Evolutionary conservation across 139 green algal species (phyloP).

Genomic region (Microglena sp.): DNA sequence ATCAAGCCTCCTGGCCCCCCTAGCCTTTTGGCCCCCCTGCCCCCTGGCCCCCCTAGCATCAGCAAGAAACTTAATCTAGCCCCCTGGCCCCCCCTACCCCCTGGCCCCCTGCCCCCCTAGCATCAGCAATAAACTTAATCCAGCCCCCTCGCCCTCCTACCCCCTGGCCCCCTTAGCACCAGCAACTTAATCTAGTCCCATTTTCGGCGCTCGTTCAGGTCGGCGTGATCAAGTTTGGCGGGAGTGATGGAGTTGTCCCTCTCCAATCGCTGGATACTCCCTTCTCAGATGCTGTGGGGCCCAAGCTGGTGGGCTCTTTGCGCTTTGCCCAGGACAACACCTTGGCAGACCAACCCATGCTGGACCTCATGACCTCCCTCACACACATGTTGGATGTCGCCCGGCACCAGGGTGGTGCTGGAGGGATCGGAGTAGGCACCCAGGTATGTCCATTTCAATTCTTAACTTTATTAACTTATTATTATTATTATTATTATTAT

Average conservation of each 20-base stretch:
- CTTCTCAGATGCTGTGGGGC: slow-evolving; percentile 76
- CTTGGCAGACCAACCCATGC: slow-evolving; percentile 81
- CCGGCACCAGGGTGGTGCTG: slow-evolving; percentile 23
- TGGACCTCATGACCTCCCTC: slow-evolving; percentile 71
- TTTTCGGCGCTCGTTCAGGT: slow-evolving; percentile 77
- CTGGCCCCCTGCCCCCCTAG: not conserved
- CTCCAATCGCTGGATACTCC: slow-evolving; percentile 78
- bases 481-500: too few species aligned
- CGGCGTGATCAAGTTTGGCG: slow-evolving; percentile 86
- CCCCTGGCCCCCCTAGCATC: too few species aligned
- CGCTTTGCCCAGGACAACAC: slow-evolving; percentile 86
- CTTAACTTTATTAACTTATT: too few species aligned
- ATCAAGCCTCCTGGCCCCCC: too few species aligned
- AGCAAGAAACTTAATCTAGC: too few species aligned
- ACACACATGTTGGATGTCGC: slow-evolving; percentile 62
- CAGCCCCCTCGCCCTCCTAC: not conserved
- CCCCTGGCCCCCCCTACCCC: too few species aligned
- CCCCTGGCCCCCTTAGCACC: not conserved
- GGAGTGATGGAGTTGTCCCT: slow-evolving; percentile 45
- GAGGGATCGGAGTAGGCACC: slow-evolving; percentile 23
- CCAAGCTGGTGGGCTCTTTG: slow-evolving; percentile 54
- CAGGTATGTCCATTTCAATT: too few species aligned
- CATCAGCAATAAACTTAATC: not conserved
- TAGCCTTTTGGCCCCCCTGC: too few species aligned
- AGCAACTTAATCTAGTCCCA: not conserved